Conservation (phyloP, 2,329 filamentous ascomycete species). For the Penicillium sp. region DNA sequence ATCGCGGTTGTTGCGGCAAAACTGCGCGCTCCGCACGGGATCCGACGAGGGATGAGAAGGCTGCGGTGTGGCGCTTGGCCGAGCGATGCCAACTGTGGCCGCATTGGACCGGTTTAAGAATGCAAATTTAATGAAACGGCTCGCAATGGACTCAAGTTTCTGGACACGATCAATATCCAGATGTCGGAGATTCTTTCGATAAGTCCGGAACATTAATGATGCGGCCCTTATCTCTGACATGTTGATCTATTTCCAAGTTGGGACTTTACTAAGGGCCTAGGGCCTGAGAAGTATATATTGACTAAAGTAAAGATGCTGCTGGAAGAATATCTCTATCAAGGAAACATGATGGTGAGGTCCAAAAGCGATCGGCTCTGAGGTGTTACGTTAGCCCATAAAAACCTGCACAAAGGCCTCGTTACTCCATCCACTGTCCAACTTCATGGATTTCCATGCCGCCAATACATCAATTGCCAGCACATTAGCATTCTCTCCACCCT, state of each 20-base stretch:
- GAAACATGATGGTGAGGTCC: background rate
- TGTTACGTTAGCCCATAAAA: conserved; percentile 40
- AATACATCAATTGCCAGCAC: conserved; percentile 76
- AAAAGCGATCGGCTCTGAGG: background rate
- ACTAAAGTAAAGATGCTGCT: background rate
- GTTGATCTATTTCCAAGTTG: background rate
- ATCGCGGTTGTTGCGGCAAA: conserved; percentile 25
- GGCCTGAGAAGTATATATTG: background rate
- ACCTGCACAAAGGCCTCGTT: conserved; percentile 74
- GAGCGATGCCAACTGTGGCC: conserved; percentile 22
- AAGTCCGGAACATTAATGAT: conserved; percentile 23
- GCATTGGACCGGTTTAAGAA: conserved; percentile 24
- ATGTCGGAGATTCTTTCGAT: conserved; percentile 19
- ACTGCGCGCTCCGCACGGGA: conserved; percentile 22
- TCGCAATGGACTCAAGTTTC: conserved; percentile 8
- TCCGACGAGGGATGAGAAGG: conserved; percentile 8
- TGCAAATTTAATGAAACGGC: background rate
- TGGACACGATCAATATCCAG: conserved; percentile 6
- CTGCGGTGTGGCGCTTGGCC: conserved; percentile 23
- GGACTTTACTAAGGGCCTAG: background rate
- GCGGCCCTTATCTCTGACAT: conserved; percentile 9
- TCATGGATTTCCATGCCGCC: conserved; percentile 73
- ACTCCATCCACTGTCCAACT: conserved; percentile 68
- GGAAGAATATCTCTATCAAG: background rate
- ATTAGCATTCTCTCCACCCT: conserved; percentile 42